phyloP scores from a whole-genome alignment of 257 asterid genomes.

The Solanum corneliomulleri region DNA sequence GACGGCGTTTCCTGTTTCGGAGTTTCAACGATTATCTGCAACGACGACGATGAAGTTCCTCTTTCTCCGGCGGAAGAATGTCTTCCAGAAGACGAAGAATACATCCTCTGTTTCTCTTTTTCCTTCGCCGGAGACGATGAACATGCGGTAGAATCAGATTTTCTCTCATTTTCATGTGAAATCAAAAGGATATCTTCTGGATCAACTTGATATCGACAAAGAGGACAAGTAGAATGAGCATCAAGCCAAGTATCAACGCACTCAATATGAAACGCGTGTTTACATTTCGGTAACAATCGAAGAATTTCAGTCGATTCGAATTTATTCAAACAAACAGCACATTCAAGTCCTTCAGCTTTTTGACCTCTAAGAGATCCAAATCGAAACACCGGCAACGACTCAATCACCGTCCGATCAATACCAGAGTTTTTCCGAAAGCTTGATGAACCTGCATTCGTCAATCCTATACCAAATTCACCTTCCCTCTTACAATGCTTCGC shows the following conservation, averaged over 20 bases:
- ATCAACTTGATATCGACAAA: slow-evolving; percentile 71
- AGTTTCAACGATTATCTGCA: slow-evolving; percentile 39
- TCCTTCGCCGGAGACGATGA: neutral
- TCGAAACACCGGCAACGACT: slow-evolving; percentile 58
- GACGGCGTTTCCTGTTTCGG: slow-evolving; percentile 4
- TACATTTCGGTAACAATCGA: slow-evolving; percentile 63
- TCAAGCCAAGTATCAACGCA: slow-evolving; percentile 92
- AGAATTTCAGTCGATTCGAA: slow-evolving; percentile 56
- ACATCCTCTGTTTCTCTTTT: neutral
- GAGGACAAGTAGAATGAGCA: slow-evolving; percentile 86
- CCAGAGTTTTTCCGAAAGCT: slow-evolving; percentile 40
- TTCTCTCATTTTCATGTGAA: neutral
- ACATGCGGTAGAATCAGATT: slow-evolving; percentile 1
- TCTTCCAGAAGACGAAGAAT: slow-evolving; percentile 33
- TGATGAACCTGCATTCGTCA: neutral
- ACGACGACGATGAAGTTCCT: neutral
- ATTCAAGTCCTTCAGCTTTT: slow-evolving; percentile 60
- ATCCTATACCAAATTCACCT: neutral
- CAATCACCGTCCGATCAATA: slow-evolving; percentile 35
- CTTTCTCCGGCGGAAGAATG: slow-evolving; percentile 64
- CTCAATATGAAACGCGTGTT: slow-evolving; percentile 82
- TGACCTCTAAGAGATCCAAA: slow-evolving; percentile 64
- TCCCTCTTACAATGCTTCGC: slow-evolving; percentile 54
- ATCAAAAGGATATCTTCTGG: slow-evolving; percentile 68
- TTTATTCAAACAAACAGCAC: slow-evolving; percentile 61